A percentile compares a stretch with the other conserved stretches of the same genome.
These are phyloP conservation scores for Blastocystis sp. DNA, from an alignment of 352 stramenopile genomes.

Conservation along the genomic window DNA sequence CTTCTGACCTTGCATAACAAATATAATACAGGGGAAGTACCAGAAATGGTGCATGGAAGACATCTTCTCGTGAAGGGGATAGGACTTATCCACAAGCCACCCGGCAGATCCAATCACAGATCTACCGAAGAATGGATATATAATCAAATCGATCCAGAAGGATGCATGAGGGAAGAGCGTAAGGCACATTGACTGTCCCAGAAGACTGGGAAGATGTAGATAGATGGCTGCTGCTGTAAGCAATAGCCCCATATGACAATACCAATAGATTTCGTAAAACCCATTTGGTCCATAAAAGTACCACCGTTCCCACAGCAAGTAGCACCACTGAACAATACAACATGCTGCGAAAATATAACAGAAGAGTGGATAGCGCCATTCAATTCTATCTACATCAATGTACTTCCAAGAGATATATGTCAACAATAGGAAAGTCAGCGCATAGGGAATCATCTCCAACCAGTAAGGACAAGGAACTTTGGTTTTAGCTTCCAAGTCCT, in stretches of 20 bases:
- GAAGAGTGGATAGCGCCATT: conserved; percentile 9
- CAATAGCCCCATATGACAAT: conserved; percentile 49
- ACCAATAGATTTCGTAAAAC: conserved; percentile 62
- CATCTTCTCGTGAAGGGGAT: conserved; percentile 6
- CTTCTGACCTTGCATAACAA: conserved; percentile 21
- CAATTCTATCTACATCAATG: not conserved
- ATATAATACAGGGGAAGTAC: conserved; percentile 55
- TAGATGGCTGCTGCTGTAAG: conserved; percentile 1
- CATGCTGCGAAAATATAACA: not conserved
- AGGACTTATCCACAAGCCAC: conserved; percentile 47
- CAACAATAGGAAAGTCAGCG: not conserved
- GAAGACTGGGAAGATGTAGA: conserved; percentile 12
- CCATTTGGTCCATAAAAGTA: conserved; percentile 34
- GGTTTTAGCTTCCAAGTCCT: not conserved
- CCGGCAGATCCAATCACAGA: not conserved
- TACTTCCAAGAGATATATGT: conserved; percentile 4
- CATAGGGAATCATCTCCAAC: conserved; percentile 30
- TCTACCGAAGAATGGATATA: not conserved
- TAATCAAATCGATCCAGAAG: conserved; percentile 27
- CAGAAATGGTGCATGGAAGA: conserved; percentile 55
- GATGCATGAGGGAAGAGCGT: conserved; percentile 44
- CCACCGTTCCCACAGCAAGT: not conserved
- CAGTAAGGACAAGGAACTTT: conserved; percentile 28
- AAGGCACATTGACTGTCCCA: conserved; percentile 44
- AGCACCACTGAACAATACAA: conserved; percentile 35